Conservation (phyloP, 2,329 filamentous ascomycete genomes). For the Pestalotiopsis sp. region DNA sequence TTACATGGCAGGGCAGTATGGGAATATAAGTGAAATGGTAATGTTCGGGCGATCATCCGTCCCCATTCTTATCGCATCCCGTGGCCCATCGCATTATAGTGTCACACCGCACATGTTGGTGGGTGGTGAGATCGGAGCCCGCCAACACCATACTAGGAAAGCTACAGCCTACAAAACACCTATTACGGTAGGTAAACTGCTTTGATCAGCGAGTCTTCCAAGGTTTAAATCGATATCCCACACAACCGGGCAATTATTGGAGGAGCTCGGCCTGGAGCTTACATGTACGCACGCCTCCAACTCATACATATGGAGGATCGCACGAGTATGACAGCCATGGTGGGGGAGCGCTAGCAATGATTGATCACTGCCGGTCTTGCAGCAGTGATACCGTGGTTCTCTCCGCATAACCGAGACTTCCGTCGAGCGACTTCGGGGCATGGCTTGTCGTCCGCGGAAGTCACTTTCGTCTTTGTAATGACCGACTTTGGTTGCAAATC, state of each 20-base stretch:
- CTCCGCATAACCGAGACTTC: not conserved
- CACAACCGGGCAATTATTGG: not conserved
- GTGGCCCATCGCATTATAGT: slow-evolving; percentile 9
- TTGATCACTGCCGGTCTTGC: not conserved
- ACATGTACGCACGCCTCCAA: not conserved
- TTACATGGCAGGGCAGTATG: not conserved
- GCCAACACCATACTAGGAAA: not conserved
- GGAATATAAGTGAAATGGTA: not conserved
- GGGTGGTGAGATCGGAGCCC: not conserved
- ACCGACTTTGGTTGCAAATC: no score
- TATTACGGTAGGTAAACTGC: not conserved
- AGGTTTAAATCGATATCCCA: slow-evolving; percentile 12
- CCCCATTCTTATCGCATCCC: slow-evolving; percentile 5
- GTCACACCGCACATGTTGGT: slow-evolving; percentile 5
- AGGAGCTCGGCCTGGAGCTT: not conserved
- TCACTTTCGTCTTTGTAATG: no score
- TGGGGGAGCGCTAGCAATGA: not conserved
- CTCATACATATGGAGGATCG: not conserved
- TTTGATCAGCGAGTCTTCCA: not conserved
- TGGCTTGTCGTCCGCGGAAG: not conserved
- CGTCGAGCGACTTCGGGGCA: not conserved
- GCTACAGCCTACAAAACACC: not conserved
- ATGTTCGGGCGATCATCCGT: slow-evolving; percentile 1
- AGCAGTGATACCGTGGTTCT: not conserved
- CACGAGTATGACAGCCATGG: not conserved